phyloP scores from a whole-genome alignment of 2,329 filamentous ascomycete genomes.

The Arachnomyces sp. region DNA sequence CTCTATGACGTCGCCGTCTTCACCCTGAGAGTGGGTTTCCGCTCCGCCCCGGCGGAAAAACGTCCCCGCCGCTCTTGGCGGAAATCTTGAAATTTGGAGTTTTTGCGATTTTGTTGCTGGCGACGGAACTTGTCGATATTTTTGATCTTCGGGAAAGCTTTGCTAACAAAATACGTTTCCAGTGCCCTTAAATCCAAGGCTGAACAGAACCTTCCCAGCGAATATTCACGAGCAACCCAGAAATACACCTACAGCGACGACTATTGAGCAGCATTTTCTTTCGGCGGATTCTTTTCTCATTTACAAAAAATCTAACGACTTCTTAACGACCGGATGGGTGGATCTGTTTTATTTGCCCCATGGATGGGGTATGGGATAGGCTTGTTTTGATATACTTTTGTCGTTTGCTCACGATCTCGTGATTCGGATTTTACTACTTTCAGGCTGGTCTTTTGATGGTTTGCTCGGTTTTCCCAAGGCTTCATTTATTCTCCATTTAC shows the following conservation, averaged over 20 bases:
- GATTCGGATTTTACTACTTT: constrained; percentile 1
- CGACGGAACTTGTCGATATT: constrained; percentile 1
- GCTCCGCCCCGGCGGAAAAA: constrained; percentile 10
- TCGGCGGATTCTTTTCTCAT: constrained; percentile 9
- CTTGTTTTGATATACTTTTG: constrained; percentile 1
- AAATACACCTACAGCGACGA: constrained; percentile 18
- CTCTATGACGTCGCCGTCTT: constrained; percentile 1
- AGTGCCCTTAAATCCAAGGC: constrained; percentile 24
- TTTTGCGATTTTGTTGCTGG: constrained; percentile 3
- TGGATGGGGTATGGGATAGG: constrained; percentile 1
- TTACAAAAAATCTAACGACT: constrained; percentile 16
- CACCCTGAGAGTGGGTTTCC: constrained; percentile 6
- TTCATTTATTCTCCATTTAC: constrained; percentile 1
- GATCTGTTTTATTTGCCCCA: background rate
- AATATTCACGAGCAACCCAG: constrained; percentile 20
- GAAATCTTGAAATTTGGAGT: background rate
- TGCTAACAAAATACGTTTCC: constrained; percentile 1
- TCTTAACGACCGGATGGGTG: background rate
- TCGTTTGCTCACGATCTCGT: constrained; percentile 1
- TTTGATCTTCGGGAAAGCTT: background rate
- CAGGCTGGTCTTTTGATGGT: background rate
- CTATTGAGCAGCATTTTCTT: constrained; percentile 11
- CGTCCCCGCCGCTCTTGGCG: constrained; percentile 5
- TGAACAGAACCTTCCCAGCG: constrained; percentile 20
- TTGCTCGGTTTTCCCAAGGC: too few species aligned